phyloP scores from a whole-genome alignment of 441 rosid species.

The Erysimum pusillum region DNA sequence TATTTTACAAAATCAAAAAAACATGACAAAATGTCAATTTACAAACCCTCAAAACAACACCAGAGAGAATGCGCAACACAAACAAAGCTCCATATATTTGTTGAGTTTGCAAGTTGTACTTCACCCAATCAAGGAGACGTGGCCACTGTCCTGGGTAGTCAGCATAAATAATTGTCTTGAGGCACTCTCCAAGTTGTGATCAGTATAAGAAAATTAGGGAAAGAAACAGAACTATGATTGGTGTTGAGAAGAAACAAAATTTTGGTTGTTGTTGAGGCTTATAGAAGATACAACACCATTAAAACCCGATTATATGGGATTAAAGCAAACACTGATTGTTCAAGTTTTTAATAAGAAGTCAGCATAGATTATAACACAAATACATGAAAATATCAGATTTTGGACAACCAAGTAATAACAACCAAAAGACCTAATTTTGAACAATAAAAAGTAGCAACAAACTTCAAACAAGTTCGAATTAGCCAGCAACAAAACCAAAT shows the following conservation, averaged over 20 bases:
- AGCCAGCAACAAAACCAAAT: too few species aligned
- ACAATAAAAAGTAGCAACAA: too few species aligned
- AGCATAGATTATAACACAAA: too few species aligned
- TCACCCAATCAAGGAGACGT: constrained; percentile 90
- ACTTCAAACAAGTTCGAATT: too few species aligned
- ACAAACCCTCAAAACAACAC: too few species aligned
- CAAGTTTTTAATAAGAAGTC: too few species aligned
- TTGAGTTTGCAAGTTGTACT: constrained; percentile 86
- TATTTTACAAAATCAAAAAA: too few species aligned
- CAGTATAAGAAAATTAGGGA: constrained; percentile 48
- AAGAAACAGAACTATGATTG: constrained; percentile 7
- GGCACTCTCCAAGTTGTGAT: constrained; percentile 95
- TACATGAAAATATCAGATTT: too few species aligned
- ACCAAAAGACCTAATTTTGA: too few species aligned
- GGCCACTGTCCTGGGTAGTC: constrained; percentile 99
- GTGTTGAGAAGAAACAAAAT: constrained; percentile 1
- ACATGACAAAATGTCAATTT: too few species aligned
- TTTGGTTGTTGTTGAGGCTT: background rate
- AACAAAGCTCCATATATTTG: constrained; percentile 92
- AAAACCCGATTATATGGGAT: background rate
- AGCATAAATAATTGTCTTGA: constrained; percentile 89
- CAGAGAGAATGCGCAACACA: constrained; percentile 91
- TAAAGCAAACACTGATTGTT: constrained; percentile 19
- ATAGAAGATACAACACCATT: constrained; percentile 17
- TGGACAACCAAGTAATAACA: too few species aligned